phyloP scores from a whole-genome alignment of 495 filamentous ascomycete species.

The Talaromyces liani region DNA sequence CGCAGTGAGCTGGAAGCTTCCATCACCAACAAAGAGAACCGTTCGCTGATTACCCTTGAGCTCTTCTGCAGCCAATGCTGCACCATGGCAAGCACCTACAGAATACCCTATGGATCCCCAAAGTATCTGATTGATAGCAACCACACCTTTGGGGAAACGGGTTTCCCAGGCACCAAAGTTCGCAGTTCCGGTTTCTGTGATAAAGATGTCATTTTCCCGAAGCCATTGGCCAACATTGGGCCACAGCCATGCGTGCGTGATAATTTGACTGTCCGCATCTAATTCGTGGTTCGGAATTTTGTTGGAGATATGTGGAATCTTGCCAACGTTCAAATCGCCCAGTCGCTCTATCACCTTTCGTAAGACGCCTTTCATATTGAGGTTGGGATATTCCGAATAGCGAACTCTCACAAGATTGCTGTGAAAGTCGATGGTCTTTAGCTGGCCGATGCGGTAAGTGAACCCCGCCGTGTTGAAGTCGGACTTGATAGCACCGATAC shows the following conservation, averaged over 20 bases:
- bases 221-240: conserved; percentile 72
- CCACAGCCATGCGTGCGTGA: conserved; percentile 87
- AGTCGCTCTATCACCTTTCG: conserved; percentile 59
- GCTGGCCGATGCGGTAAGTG: conserved; percentile 72
- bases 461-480: conserved; percentile 93
- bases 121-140: conserved; percentile 73
- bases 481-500: conserved; percentile 74
- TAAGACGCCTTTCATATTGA: conserved; percentile 82
- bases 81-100: conserved; percentile 71
- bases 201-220: conserved; percentile 65
- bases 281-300: conserved; percentile 47
- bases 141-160: conserved; percentile 67
- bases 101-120: conserved; percentile 88
- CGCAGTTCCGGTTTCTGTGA: conserved; percentile 84
- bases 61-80: conserved; percentile 64
- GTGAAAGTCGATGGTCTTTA: conserved; percentile 84
- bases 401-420: conserved; percentile 66
- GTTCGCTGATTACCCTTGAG: conserved; percentile 48
- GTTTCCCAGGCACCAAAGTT: conserved; percentile 91
- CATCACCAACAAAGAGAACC: conserved; percentile 83
- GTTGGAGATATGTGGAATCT: conserved; percentile 41
- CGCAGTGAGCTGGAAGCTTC: conserved; percentile 74
- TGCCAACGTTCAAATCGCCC: conserved; percentile 45
- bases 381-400: conserved; percentile 76
- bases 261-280: conserved; percentile 40